Conservation (phyloP, 2,329 filamentous ascomycete genomes). For the Magnaporthiopsis incrustans region DNA sequence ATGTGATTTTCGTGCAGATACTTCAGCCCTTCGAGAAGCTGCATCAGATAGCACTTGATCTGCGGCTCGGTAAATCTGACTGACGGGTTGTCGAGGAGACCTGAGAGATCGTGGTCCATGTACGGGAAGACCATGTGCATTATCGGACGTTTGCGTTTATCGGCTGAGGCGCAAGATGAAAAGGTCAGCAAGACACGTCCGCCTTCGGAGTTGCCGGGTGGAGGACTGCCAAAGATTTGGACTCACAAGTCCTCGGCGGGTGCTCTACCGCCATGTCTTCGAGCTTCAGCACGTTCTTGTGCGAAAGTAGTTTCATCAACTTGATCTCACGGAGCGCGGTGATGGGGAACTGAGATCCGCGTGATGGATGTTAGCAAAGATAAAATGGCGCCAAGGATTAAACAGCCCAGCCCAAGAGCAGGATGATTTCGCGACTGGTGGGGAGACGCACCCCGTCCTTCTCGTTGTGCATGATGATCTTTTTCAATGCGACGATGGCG, state of each 20-base stretch:
- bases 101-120: conserved; percentile 98
- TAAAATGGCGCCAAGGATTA: conserved; percentile 3
- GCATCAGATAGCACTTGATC: conserved; percentile 96
- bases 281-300: conserved; percentile 76
- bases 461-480: conserved; percentile 99
- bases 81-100: conserved; percentile 87
- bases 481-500: conserved; percentile 80
- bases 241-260: conserved; percentile 50
- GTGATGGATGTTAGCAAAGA: conserved; percentile 10
- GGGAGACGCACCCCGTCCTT: conserved; percentile 70
- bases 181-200: neutral
- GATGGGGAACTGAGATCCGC: conserved; percentile 68
- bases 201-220: conserved; percentile 9
- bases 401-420: neutral
- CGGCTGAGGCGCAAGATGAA: conserved; percentile 35
- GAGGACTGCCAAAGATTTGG: conserved; percentile 2
- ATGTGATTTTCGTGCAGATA: conserved; percentile 90
- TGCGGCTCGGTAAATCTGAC: conserved; percentile 82
- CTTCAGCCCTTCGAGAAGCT: conserved; percentile 79
- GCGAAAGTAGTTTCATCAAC: conserved; percentile 88
- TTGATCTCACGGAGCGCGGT: conserved; percentile 97
- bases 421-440: neutral
- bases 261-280: conserved; percentile 96
- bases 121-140: conserved; percentile 99
- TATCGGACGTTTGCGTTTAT: conserved; percentile 73